Conservation (phyloP, 129 eudicot genomes). For the Lactuca sativa region DNA sequence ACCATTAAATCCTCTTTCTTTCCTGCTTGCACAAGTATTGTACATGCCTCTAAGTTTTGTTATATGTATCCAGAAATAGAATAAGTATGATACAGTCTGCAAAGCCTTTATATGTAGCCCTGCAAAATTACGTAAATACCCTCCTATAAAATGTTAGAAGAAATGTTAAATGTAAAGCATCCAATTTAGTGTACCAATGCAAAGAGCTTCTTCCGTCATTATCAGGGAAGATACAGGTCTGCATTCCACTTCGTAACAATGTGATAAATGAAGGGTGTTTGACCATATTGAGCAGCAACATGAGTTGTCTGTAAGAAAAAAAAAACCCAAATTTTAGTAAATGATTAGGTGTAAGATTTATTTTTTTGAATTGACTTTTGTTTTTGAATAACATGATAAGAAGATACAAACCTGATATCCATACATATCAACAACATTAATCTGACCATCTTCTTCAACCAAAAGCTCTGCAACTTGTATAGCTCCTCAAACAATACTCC, state of each 20-base stretch:
- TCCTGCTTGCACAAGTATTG: slow-evolving; percentile 92
- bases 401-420: slow-evolving; percentile 81
- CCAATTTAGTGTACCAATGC: too few relatives aligned
- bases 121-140: slow-evolving; percentile 26
- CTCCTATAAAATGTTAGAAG: too few relatives aligned
- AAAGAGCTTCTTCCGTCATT: too few relatives aligned
- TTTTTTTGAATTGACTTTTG: neutral
- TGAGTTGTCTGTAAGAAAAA: slow-evolving; percentile 82
- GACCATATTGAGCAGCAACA: too few relatives aligned
- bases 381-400: slow-evolving; percentile 2
- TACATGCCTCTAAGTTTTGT: slow-evolving; percentile 96
- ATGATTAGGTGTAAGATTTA: slow-evolving; percentile 1
- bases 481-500: slow-evolving; percentile 99
- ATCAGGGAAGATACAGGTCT: too few relatives aligned
- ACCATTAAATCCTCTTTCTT: slow-evolving; percentile 86
- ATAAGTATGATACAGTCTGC: too few relatives aligned
- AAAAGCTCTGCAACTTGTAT: slow-evolving; percentile 89
- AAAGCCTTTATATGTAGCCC: slow-evolving; percentile 99
- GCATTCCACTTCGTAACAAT: too few relatives aligned
- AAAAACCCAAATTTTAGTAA: slow-evolving; percentile 8
- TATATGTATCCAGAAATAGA: too few relatives aligned
- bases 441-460: slow-evolving; percentile 85
- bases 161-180: too few relatives aligned
- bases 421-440: slow-evolving; percentile 69
- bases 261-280: too few relatives aligned